Evolutionary conservation across 1,139 yeast species (phyloP).

Genomic region (Blastobotrys serpentis): DNA sequence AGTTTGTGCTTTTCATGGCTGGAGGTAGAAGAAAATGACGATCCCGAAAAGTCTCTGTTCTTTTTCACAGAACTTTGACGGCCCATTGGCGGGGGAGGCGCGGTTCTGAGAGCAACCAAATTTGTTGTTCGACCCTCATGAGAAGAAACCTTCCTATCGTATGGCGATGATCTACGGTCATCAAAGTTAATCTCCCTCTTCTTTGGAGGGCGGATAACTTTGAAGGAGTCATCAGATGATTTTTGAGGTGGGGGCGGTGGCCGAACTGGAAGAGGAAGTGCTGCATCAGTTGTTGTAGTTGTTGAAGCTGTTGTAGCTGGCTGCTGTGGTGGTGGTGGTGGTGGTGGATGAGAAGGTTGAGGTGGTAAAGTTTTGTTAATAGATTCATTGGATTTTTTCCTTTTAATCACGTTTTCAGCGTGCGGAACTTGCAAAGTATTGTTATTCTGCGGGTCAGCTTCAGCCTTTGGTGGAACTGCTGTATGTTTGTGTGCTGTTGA

Average conservation of each 20-base stretch:
- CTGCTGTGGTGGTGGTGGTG: constrained; percentile 2
- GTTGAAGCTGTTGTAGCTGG: neutral
- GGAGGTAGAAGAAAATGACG: constrained; percentile 6
- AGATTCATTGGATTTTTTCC: constrained; percentile 1
- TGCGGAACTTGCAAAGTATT: constrained; percentile 8
- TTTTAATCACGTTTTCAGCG: neutral
- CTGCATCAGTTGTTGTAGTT: neutral
- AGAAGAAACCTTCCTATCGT: constrained; percentile 37
- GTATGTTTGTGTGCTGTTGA: no score
- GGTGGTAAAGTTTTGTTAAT: neutral
- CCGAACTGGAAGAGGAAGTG: neutral
- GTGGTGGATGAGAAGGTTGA: neutral
- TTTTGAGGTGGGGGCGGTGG: neutral
- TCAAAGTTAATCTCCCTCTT: constrained; percentile 73
- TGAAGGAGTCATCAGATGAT: constrained; percentile 47
- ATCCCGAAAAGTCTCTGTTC: constrained; percentile 3
- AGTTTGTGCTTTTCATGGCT: constrained; percentile 9
- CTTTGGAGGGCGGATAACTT: constrained; percentile 63
- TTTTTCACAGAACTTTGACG: constrained; percentile 18
- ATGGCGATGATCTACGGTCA: constrained; percentile 75
- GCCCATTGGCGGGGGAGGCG: constrained; percentile 66
- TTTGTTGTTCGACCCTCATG: constrained; percentile 20
- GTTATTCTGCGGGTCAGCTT: constrained; percentile 16
- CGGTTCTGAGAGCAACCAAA: constrained; percentile 64
- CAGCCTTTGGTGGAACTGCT: no score